Conservation (phyloP, 352 stramenopile species). For the Pythium aquatile region DNA sequence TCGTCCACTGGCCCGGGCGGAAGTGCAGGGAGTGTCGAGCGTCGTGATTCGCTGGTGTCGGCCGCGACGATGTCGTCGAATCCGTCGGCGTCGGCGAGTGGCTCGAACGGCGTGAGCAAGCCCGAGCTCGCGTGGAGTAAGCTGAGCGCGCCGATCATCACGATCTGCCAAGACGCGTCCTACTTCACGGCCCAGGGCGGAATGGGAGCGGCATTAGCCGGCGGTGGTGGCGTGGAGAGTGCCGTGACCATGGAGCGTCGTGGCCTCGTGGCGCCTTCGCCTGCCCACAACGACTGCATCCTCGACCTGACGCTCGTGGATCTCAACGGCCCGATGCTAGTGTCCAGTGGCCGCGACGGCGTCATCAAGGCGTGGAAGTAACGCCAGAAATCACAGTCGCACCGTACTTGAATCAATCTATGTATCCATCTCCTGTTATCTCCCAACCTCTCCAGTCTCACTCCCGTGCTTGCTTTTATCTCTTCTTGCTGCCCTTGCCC, state of each 20-base stretch:
- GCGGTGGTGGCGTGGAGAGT: constrained; percentile 59
- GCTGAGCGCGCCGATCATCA: constrained; percentile 78
- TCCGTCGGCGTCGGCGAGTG: constrained; percentile 1
- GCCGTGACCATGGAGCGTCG: constrained; percentile 84
- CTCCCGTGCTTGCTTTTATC: background rate
- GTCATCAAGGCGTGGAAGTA: constrained; percentile 97
- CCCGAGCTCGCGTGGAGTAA: constrained; percentile 88
- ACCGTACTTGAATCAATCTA: background rate
- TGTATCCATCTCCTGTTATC: constrained; percentile 1
- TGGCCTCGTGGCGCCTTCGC: constrained; percentile 84
- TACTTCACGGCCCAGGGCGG: constrained; percentile 56
- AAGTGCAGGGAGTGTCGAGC: constrained; percentile 23
- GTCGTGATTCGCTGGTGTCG: constrained; percentile 28
- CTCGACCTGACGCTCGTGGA: constrained; percentile 95
- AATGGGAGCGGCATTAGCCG: constrained; percentile 42
- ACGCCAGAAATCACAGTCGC: background rate
- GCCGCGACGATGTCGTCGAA: constrained; percentile 32
- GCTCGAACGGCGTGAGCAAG: constrained; percentile 51
- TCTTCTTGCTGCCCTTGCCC: constrained; percentile 13
- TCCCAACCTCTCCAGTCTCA: too few species aligned
- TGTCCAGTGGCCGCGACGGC: constrained; percentile 93
- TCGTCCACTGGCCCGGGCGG: constrained; percentile 37
- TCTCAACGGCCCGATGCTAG: constrained; percentile 87
- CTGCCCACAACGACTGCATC: constrained; percentile 93
- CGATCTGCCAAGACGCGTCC: constrained; percentile 82